phyloP scores from a whole-genome alignment of 129 eudicot genomes.

The Heracleum sosnowskyi region DNA sequence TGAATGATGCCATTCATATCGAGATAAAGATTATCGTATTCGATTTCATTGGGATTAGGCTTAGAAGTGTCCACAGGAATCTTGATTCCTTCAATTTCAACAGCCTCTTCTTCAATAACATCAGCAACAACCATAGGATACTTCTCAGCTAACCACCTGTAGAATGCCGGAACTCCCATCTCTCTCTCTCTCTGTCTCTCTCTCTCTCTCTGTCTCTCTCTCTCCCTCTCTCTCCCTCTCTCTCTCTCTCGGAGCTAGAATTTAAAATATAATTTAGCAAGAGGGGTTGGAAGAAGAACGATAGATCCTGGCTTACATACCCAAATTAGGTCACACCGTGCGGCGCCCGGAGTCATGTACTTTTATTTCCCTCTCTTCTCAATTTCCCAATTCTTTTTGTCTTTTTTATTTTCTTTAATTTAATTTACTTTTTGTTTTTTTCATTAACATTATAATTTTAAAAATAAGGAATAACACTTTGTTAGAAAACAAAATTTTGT shows the following conservation, averaged over 20 bases:
- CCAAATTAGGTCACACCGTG: conserved; percentile 1
- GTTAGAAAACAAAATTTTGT: no score
- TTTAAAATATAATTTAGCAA: no score
- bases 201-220: neutral
- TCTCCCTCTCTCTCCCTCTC: neutral
- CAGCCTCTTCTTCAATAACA: conserved; percentile 31
- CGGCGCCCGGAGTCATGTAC: neutral
- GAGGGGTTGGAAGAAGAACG: neutral
- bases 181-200: neutral
- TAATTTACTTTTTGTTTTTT: no score
- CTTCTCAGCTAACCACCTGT: conserved; percentile 46
- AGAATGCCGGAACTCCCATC: conserved; percentile 49
- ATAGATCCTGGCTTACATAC: neutral
- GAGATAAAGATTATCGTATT: conserved; percentile 38
- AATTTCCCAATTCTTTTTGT: no score
- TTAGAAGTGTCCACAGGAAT: conserved; percentile 35
- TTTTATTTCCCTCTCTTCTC: no score
- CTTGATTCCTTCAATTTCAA: conserved; percentile 26
- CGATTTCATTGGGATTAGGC: conserved; percentile 38
- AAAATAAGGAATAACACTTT: no score
- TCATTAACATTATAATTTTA: no score
- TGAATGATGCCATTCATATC: conserved; percentile 48
- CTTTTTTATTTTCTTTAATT: neutral
- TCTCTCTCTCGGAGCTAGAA: no score
- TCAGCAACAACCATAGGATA: conserved; percentile 36